Percentiles rank a stretch among this genome's conserved stretches.
Conservation (phyloP, 2,329 filamentous ascomycete species). For the Zarea fungicola region DNA sequence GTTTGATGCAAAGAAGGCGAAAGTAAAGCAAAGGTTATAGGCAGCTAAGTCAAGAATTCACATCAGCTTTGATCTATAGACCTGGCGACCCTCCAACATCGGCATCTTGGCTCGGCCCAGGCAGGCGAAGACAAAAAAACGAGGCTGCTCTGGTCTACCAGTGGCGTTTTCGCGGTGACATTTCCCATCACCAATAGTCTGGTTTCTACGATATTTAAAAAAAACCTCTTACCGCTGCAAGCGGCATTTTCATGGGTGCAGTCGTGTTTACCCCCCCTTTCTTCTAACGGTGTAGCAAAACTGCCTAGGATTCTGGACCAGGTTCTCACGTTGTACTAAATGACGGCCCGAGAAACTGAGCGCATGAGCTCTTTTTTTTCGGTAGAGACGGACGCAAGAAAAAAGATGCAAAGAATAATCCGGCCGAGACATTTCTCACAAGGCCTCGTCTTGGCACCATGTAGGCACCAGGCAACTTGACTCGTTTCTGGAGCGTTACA, state of each 20-base stretch:
- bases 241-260: not conserved
- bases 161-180: not conserved
- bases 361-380: not conserved
- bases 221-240: not conserved
- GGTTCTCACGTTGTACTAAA: not conserved
- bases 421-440: slow-evolving; percentile 1
- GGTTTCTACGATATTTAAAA: not conserved
- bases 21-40: not conserved
- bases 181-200: not conserved
- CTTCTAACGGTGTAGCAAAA: not conserved
- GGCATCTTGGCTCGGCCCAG: slow-evolving; percentile 2
- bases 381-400: too few relatives aligned
- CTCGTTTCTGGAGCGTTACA: not conserved
- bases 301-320: not conserved
- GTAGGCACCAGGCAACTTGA: not conserved
- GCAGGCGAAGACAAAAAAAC: too few relatives aligned
- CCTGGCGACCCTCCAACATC: slow-evolving; percentile 9
- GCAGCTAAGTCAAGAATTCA: not conserved
- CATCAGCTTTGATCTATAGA: slow-evolving; percentile 5
- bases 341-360: not conserved
- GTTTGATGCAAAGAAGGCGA: not conserved
- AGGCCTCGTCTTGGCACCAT: not conserved
- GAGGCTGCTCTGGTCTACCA: not conserved
- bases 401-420: not conserved
- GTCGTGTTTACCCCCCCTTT: too few relatives aligned